phyloP scores from a whole-genome alignment of 805 yeast genomes.

The Yarrowia bubula region DNA sequence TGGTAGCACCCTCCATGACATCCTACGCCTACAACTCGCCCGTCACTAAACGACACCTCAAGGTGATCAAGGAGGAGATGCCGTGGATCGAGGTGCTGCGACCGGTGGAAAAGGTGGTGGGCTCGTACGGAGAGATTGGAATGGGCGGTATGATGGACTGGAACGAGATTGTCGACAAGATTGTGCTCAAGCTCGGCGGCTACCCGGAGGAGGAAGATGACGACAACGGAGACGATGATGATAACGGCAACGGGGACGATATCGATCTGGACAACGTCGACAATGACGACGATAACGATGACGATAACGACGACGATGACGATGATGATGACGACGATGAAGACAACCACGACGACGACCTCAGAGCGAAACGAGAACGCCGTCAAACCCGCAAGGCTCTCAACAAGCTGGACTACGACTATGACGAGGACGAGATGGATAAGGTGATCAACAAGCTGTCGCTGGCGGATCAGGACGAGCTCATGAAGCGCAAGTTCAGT shows the following conservation, averaged over 20 bases:
- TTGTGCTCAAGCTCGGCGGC: constrained; percentile 68
- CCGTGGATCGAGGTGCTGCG: constrained; percentile 91
- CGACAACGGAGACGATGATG: constrained; percentile 48
- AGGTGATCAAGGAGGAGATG: constrained; percentile 80
- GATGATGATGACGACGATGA: constrained; percentile 37
- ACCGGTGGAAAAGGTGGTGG: constrained; percentile 91
- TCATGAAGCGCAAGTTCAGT: constrained; percentile 19
- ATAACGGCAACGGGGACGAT: constrained; percentile 43
- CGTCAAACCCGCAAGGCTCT: constrained; percentile 25
- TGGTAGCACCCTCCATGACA: constrained; percentile 95
- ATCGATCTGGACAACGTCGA: constrained; percentile 40
- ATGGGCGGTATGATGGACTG: constrained; percentile 99
- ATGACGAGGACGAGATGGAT: constrained; percentile 27
- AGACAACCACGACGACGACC: constrained; percentile 35
- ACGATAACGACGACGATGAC: constrained; percentile 33
- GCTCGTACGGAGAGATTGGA: constrained; percentile 95
- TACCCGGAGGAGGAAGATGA: constrained; percentile 57
- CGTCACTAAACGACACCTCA: constrained; percentile 78
- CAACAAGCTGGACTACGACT: constrained; percentile 27
- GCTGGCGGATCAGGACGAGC: constrained; percentile 25
- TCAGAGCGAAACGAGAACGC: constrained; percentile 15
- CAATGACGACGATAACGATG: constrained; percentile 36
- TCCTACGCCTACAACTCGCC: constrained; percentile 88
- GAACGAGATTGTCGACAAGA: constrained; percentile 85
- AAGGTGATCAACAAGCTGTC: constrained; percentile 24